These are phyloP conservation scores for Aureobasidium lini DNA, from an alignment of 2,329 filamentous ascomycete genomes.

Conservation along the genomic window DNA sequence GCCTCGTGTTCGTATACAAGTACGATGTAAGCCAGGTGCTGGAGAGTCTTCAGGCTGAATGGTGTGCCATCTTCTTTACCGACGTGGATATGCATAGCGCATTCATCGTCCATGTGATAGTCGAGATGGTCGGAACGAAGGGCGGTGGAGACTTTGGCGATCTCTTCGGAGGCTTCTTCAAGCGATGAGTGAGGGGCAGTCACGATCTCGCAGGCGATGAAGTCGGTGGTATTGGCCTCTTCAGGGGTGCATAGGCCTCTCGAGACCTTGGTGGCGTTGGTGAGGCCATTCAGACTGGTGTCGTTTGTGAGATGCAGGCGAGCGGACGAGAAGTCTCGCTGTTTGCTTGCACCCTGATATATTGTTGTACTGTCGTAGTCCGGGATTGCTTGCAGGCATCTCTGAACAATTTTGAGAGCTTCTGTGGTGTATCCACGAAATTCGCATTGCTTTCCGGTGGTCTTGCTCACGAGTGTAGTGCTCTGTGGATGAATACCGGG, in stretches of 20 bases:
- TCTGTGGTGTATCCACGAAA: background rate
- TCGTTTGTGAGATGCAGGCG: background rate
- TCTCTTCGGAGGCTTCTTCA: background rate
- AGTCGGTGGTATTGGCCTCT: background rate
- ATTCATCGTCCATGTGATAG: constrained; percentile 15
- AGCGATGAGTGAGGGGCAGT: constrained; percentile 1
- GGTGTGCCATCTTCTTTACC: constrained; percentile 15
- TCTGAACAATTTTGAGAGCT: background rate
- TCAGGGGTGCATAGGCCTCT: background rate
- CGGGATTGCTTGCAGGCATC: background rate
- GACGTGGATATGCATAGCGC: constrained; percentile 23
- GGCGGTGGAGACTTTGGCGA: background rate
- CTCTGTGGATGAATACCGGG: background rate
- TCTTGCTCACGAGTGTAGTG: background rate
- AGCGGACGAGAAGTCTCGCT: background rate
- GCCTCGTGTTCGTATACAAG: constrained; percentile 20
- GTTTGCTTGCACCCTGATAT: background rate
- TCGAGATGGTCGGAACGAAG: background rate
- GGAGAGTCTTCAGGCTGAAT: constrained; percentile 18
- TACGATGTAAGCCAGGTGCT: constrained; percentile 20
- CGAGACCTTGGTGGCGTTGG: background rate
- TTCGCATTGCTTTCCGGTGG: background rate
- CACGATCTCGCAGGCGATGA: constrained; percentile 2
- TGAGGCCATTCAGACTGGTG: constrained; percentile 1
- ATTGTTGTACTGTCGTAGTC: background rate